Conservation (phyloP, 768 basidiomycete species). For the Boletus eberwhitei region DNA sequence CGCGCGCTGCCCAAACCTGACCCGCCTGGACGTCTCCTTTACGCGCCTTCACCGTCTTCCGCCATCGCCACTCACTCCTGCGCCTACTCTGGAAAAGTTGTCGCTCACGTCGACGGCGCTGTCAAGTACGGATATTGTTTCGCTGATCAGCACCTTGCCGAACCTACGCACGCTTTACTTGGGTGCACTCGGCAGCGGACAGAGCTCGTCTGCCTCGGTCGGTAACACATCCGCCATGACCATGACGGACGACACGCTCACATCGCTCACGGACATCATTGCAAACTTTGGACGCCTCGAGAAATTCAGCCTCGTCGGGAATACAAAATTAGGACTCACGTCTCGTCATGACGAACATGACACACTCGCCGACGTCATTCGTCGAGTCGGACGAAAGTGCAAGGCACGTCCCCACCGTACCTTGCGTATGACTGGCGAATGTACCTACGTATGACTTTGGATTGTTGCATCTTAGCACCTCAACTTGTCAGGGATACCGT, state of each 20-base stretch:
- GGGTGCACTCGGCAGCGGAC: constrained; percentile 54
- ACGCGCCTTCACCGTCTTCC: constrained; percentile 47
- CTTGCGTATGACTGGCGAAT: neutral
- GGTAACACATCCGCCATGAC: constrained; percentile 50
- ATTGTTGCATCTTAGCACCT: constrained; percentile 40
- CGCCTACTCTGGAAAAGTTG: constrained; percentile 51
- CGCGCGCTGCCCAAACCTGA: constrained; percentile 45
- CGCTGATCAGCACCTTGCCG: constrained; percentile 37
- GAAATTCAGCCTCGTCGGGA: constrained; percentile 59
- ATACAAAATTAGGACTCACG: constrained; percentile 51
- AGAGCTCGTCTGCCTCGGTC: constrained; percentile 42
- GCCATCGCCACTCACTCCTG: neutral
- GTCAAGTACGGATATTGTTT: constrained; percentile 38
- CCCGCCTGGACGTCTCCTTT: constrained; percentile 63
- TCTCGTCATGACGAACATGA: constrained; percentile 27
- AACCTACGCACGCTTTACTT: constrained; percentile 49
- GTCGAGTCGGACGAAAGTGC: constrained; percentile 54
- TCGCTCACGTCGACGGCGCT: constrained; percentile 56
- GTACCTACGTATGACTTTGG: neutral
- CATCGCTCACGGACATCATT: constrained; percentile 41
- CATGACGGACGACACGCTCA: constrained; percentile 50
- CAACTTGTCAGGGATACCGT: constrained; percentile 53
- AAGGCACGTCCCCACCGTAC: constrained; percentile 38
- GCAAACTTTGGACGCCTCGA: constrained; percentile 39
- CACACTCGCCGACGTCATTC: constrained; percentile 45